Evolutionary conservation across 768 basidiomycete species (phyloP).

Genomic region (Tricholoma saponaceum): DNA sequence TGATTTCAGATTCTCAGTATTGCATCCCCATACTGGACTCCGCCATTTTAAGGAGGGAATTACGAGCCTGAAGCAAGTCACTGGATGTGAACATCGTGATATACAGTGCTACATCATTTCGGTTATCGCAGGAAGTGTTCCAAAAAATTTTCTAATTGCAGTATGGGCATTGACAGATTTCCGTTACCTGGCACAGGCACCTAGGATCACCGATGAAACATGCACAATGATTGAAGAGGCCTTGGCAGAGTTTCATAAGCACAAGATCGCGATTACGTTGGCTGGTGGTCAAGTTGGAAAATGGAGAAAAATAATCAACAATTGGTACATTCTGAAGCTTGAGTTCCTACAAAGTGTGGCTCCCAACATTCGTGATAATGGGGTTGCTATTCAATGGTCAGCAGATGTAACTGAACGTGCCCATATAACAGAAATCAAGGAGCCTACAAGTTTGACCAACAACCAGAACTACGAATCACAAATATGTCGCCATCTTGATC

Average conservation of each 20-base stretch:
- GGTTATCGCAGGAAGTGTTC: constrained; percentile 29
- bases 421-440: constrained; percentile 29
- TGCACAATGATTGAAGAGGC: constrained; percentile 15
- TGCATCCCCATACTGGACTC: constrained; percentile 31
- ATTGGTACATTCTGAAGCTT: constrained; percentile 43
- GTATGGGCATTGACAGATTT: constrained; percentile 21
- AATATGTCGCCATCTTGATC: constrained; percentile 29
- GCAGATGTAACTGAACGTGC: constrained; percentile 31
- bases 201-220: constrained; percentile 17
- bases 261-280: constrained; percentile 30
- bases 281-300: constrained; percentile 16
- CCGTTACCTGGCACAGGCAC: constrained; percentile 22
- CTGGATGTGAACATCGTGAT: constrained; percentile 34
- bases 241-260: constrained; percentile 26
- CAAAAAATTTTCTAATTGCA: constrained; percentile 24
- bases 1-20: constrained; percentile 16
- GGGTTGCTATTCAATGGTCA: constrained; percentile 30
- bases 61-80: constrained; percentile 37
- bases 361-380: constrained; percentile 22
- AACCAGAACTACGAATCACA: constrained; percentile 30
- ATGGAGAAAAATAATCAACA: constrained; percentile 19
- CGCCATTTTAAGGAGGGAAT: constrained; percentile 36
- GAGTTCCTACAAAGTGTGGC: constrained; percentile 29
- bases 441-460: constrained; percentile 25
- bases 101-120: constrained; percentile 30